Base-by-base conservation (phyloP, 805 yeast species). In the Candida chilensis region DNA sequence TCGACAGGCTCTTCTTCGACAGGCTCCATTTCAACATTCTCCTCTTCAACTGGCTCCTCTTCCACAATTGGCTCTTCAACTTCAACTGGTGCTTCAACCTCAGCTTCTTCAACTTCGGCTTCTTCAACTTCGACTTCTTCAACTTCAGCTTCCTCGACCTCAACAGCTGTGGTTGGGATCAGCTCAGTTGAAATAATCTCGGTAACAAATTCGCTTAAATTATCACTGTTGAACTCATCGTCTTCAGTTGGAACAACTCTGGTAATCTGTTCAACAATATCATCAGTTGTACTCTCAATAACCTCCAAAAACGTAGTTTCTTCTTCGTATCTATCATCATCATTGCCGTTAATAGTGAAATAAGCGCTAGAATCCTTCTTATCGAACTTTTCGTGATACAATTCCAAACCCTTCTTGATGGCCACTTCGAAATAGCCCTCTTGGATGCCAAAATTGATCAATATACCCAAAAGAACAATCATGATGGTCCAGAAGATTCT, bases 361-460 rank as follows among this genome's bases (percentile, higher is more conserved):
- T 11, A 34, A 18, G 29, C 29, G 24, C 40, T 37, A 27, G 36
- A 37, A 22, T 31, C 20, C 5, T 22, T 24, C 6, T 16, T 17
- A 3, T 35, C 35, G n/a, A 32, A 24, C 11, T 32, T 17, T 5
- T 21, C 19, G 8, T 10, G n/a, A 8, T 4, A 8, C 16, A 10
- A 24, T 26, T 1, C 51, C 51, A 32, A 50, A 41, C 5, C 33
- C 26, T 24, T 33, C 4, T 38, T 48, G 11, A 44, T 15, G 16
- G 37, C 39, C 18, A 44, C 39, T 20, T 51, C 50, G 29, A 60
- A 52, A 20, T 59, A 52, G 4, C 64, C 67, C 18, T 36, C 41
- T 28, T 58, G 60, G 32, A 54, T 48, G 5, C 51, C 47, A 27
- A 42, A 41, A 37, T 64, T 70, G 17, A 62, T 37, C 4, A 41